These are phyloP conservation scores for Pleurotus citrinopileatus DNA, from an alignment of 768 basidiomycete species.

Conservation along the genomic window DNA sequence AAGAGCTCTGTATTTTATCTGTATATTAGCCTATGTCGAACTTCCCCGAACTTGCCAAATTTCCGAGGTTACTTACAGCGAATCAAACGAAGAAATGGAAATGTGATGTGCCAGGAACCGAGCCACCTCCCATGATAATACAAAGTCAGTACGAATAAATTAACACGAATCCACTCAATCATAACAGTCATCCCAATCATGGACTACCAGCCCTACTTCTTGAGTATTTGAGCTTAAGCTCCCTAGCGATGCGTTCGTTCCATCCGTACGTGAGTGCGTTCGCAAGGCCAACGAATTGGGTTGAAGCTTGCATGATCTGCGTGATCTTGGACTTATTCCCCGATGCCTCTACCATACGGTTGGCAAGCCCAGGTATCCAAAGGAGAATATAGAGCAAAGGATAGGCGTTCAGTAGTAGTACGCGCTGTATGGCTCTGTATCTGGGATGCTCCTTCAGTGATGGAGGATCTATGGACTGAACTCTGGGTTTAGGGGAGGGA, in stretches of 20 bases:
- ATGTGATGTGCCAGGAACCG: too few relatives aligned
- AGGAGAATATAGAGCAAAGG: slow-evolving; percentile 16
- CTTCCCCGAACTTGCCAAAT: too few relatives aligned
- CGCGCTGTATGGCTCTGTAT: slow-evolving; percentile 2
- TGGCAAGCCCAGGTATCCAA: slow-evolving; percentile 16
- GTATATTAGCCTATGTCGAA: too few relatives aligned
- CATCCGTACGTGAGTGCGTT: slow-evolving; percentile 15
- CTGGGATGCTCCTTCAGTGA: background rate
- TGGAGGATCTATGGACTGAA: background rate
- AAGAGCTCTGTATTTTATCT: background rate
- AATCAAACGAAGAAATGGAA: too few relatives aligned
- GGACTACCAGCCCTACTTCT: background rate
- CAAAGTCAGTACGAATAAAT: background rate
- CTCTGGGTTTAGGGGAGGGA: background rate
- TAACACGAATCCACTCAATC: background rate
- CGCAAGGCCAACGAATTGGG: slow-evolving; percentile 14
- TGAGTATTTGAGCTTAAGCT: slow-evolving; percentile 2
- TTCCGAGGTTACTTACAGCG: too few relatives aligned
- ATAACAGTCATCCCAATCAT: background rate
- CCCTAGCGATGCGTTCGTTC: slow-evolving; percentile 13
- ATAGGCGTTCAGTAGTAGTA: slow-evolving; percentile 15
- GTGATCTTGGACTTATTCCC: slow-evolving; percentile 9
- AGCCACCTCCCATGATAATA: too few relatives aligned
- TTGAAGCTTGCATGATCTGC: slow-evolving; percentile 14
- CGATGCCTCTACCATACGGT: slow-evolving; percentile 15